A percentile compares a stretch with the other conserved stretches of the same genome.
Evolutionary conservation across 495 filamentous ascomycete genomes (phyloP).

Genomic region (Xylaria intraflava): DNA sequence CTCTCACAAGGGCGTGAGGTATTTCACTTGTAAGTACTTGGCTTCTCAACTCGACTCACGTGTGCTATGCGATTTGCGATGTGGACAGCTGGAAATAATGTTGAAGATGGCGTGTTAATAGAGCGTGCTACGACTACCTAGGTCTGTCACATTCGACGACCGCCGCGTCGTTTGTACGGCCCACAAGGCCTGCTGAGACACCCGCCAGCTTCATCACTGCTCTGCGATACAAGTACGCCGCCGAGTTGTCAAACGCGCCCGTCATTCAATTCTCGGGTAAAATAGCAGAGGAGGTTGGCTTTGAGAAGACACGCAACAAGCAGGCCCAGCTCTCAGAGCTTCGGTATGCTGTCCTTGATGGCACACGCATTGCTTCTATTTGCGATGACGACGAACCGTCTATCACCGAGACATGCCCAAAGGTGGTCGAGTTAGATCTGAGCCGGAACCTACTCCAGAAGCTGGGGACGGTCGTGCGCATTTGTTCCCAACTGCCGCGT

Average conservation of each 20-base stretch:
- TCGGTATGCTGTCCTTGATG: conserved; percentile 75
- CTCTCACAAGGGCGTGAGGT: conserved; percentile 65
- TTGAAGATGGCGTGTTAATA: background rate
- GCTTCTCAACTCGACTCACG: background rate
- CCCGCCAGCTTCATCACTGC: conserved; percentile 71
- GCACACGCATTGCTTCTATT: conserved; percentile 50
- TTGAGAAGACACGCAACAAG: conserved; percentile 81
- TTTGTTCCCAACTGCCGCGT: conserved; percentile 59
- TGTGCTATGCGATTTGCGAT: background rate
- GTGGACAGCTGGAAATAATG: background rate
- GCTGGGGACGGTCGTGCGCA: conserved; percentile 56
- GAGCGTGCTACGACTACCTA: conserved; percentile 24
- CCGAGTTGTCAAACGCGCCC: conserved; percentile 38
- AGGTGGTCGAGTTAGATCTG: conserved; percentile 77
- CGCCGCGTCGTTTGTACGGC: conserved; percentile 80
- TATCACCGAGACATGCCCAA: conserved; percentile 48
- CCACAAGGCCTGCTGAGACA: conserved; percentile 60
- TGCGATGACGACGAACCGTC: conserved; percentile 23
- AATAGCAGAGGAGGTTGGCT: conserved; percentile 89
- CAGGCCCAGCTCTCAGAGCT: conserved; percentile 72
- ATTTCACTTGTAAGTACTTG: conserved; percentile 67
- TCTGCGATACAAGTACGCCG: conserved; percentile 73
- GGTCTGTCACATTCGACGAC: conserved; percentile 59
- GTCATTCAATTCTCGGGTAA: conserved; percentile 72
- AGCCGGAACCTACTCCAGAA: conserved; percentile 73